Conservation (phyloP, 306 rosid genomes). For the Sphenostylis stenocarpa region DNA sequence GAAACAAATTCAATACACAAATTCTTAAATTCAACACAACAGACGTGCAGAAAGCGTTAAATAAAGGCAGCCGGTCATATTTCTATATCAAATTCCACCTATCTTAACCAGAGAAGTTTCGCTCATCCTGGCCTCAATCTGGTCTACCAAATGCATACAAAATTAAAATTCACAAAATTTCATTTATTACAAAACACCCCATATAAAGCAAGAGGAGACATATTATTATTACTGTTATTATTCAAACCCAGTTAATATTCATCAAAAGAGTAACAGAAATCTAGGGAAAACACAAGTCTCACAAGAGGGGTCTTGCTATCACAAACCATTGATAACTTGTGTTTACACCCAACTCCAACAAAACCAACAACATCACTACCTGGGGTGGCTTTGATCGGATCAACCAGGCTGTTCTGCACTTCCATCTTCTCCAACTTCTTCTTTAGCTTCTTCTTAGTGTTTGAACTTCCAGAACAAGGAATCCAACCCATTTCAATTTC, state of each 20-base stretch:
- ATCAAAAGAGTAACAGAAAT: slow-evolving; percentile 10
- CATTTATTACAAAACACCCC: slow-evolving; percentile 15
- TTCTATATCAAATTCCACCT: neutral
- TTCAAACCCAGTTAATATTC: slow-evolving; percentile 19
- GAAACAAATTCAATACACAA: slow-evolving; percentile 25
- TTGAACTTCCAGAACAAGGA: slow-evolving; percentile 76
- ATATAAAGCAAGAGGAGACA: slow-evolving; percentile 21
- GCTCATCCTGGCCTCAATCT: slow-evolving; percentile 14
- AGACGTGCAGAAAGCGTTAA: neutral
- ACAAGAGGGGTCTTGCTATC: slow-evolving; percentile 33
- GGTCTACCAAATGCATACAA: slow-evolving; percentile 15
- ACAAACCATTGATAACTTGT: slow-evolving; percentile 5
- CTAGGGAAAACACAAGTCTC: slow-evolving; percentile 21
- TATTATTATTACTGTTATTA: neutral
- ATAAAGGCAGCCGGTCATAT: neutral
- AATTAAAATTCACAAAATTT: slow-evolving; percentile 16
- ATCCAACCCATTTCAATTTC: slow-evolving; percentile 64
- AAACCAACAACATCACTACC: slow-evolving; percentile 41
- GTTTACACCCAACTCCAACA: neutral
- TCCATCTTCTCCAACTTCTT: slow-evolving; percentile 51
- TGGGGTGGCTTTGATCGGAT: slow-evolving; percentile 58
- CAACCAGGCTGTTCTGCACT: slow-evolving; percentile 42
- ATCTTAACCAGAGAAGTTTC: slow-evolving; percentile 1
- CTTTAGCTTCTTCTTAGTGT: slow-evolving; percentile 53
- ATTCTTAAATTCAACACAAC: slow-evolving; percentile 17